Evolutionary conservation across 192 early-diverging fungal genomes (phyloP), one percentile per base, ranked within the genome.

Genomic region (Obelidium mucronatum): DNA sequence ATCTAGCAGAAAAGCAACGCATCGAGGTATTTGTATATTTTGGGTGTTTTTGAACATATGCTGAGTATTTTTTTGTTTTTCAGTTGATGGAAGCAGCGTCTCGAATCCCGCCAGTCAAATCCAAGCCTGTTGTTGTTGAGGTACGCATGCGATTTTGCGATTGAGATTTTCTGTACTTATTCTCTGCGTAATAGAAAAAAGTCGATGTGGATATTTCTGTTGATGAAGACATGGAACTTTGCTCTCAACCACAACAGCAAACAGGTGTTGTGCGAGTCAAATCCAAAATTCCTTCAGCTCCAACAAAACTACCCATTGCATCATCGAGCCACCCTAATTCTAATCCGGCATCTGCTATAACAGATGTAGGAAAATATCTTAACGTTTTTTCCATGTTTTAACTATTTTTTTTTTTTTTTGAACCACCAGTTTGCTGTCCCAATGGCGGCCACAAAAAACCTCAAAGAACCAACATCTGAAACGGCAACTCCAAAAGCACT

Each of bases 191-290:
- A n/a, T n/a, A n/a, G n/a, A n/a, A n/a, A n/a, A 48, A 64, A 24
- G 34, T 64, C 4, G 11, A 15, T 15, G 11, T 33, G 11, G 15
- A 4, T 6, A 24, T 19, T 13, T 35, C 61, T 4, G 24, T 4
- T 5, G 61, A 64, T 22, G 61, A 64, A 13, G 66, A 67, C 51
- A 67, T 67, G 66, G 66, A 67, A 26, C 26, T 67, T 6, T 67
- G 66, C 33, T 35, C 30, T 2, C 62, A 64, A 64, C 15, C 39
- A 1, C 28, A 36, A 0, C 39, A 11, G 35, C 61, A 64, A 17
- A 3, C 31, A 37, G 37, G 34, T 39, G 19, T 5, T 8, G 61
- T 6, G 4, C 28, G 13, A 64, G 5, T 35, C 0, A 22, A 19
- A 4, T 64, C 61, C 24, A 64, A 51, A n/a, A 26, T 51, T n/a